These are phyloP conservation scores for Paecilomyces fulvus DNA, from an alignment of 2,329 filamentous ascomycete genomes.

Conservation along the genomic window DNA sequence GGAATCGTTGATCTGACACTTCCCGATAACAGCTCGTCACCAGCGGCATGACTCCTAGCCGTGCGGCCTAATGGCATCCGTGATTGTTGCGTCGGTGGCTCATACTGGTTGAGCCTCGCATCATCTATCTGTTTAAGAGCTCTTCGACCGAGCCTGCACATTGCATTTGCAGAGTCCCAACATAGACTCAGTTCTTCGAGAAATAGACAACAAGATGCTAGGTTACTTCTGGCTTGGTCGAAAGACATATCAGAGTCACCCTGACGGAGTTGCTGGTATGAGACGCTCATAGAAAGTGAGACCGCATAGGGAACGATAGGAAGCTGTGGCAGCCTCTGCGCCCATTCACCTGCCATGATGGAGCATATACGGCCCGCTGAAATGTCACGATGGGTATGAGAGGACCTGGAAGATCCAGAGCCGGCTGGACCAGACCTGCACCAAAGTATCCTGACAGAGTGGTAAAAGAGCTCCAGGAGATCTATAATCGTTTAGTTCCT, in stretches of 20 bases:
- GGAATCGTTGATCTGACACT: not conserved
- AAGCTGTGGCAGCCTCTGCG: conserved; percentile 41
- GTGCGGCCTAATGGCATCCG: not conserved
- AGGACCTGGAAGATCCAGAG: conserved; percentile 41
- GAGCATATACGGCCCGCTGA: conserved; percentile 49
- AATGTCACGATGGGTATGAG: conserved; percentile 46
- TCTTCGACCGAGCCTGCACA: conserved; percentile 32
- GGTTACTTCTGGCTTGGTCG: conserved; percentile 25
- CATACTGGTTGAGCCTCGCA: not conserved
- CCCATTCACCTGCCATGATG: conserved; percentile 39
- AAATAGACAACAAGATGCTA: conserved; percentile 28
- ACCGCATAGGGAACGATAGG: conserved; percentile 50
- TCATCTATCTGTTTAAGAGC: conserved; percentile 25
- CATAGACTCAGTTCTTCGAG: conserved; percentile 25
- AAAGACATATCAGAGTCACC: conserved; percentile 37
- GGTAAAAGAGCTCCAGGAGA: conserved; percentile 49
- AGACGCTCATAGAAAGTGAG: conserved; percentile 47
- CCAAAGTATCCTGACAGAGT: conserved; percentile 49
- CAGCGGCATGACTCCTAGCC: not conserved
- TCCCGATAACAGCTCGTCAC: not conserved
- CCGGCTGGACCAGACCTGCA: conserved; percentile 38
- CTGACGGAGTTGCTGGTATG: conserved; percentile 49
- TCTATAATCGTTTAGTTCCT: conserved; percentile 19
- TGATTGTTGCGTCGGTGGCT: not conserved
- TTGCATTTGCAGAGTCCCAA: conserved; percentile 35